A percentile compares a stretch with the other conserved stretches of the same genome.
These are phyloP conservation scores for Spergularia marina DNA, from an alignment of 148 eudicot species.

Conservation along the genomic window DNA sequence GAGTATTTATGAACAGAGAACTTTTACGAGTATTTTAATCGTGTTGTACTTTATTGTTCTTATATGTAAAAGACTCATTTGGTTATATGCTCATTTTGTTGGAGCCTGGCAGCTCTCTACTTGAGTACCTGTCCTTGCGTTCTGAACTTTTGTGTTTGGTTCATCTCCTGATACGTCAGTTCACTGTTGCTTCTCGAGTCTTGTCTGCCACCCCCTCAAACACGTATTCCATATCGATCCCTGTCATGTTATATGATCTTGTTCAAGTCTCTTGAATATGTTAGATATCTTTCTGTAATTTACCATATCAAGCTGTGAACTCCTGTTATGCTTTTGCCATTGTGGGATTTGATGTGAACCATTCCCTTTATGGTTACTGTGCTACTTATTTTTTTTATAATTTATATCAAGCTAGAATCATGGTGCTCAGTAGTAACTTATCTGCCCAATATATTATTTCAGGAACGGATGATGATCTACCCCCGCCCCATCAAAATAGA, in stretches of 20 bases:
- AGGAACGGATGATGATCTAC: conserved; percentile 94
- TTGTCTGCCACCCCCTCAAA: neutral
- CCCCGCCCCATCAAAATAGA: conserved; percentile 83
- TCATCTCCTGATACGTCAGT: neutral
- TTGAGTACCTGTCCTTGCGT: neutral
- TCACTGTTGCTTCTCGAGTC: neutral
- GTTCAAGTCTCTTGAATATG: neutral
- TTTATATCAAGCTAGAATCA: too few species aligned
- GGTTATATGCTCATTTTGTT: neutral
- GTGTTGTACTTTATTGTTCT: too few species aligned
- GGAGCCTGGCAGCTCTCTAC: neutral
- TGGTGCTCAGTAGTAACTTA: neutral
- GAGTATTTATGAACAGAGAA: too few species aligned
- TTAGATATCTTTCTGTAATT: neutral
- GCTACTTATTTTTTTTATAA: too few species aligned
- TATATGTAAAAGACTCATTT: too few species aligned
- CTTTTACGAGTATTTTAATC: too few species aligned
- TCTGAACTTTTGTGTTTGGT: neutral
- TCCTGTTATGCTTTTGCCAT: neutral
- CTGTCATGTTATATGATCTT: neutral
- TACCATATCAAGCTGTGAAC: neutral
- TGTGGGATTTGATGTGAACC: neutral
- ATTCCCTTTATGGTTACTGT: neutral
- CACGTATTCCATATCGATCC: neutral
- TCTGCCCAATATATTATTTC: conserved; percentile 10